Percentiles rank a stretch among this genome's conserved stretches.
These are phyloP conservation scores for Hygrophorus pudorinus DNA, from an alignment of 768 basidiomycete species.

Conservation along the genomic window DNA sequence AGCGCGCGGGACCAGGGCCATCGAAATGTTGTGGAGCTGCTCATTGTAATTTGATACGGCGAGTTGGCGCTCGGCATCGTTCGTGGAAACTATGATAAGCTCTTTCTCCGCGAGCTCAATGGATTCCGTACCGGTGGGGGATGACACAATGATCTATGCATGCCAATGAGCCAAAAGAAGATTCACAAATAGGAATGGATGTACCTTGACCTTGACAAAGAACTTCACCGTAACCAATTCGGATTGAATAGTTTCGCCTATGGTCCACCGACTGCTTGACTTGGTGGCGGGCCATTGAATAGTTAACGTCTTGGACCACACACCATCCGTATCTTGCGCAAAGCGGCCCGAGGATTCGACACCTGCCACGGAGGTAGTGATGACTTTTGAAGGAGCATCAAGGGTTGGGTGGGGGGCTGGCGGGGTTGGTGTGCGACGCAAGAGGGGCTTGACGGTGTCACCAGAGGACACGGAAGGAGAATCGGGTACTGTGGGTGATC, in stretches of 20 bases:
- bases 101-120: slow-evolving; percentile 65
- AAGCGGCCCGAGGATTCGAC: slow-evolving; percentile 54
- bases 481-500: too few species aligned
- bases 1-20: slow-evolving; percentile 25
- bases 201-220: slow-evolving; percentile 60
- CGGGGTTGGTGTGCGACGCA: slow-evolving; percentile 11
- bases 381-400: slow-evolving; percentile 26
- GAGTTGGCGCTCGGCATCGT: slow-evolving; percentile 55
- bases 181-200: slow-evolving; percentile 8
- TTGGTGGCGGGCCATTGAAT: slow-evolving; percentile 66
- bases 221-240: slow-evolving; percentile 58
- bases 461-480: too few species aligned
- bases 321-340: slow-evolving; percentile 41
- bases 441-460: not conserved
- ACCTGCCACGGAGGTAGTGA: slow-evolving; percentile 44
- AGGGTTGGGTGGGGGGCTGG: slow-evolving; percentile 11
- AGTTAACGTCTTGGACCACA: slow-evolving; percentile 56
- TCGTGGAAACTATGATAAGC: slow-evolving; percentile 57
- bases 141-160: slow-evolving; percentile 36
- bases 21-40: slow-evolving; percentile 16
- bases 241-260: slow-evolving; percentile 68
- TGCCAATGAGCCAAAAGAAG: slow-evolving; percentile 11
- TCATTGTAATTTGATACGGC: slow-evolving; percentile 55
- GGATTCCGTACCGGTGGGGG: slow-evolving; percentile 52
- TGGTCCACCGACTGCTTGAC: slow-evolving; percentile 64